Conservation (phyloP, 1,284 basidiomycete genomes). For the Hypsizygus ulmarius region DNA sequence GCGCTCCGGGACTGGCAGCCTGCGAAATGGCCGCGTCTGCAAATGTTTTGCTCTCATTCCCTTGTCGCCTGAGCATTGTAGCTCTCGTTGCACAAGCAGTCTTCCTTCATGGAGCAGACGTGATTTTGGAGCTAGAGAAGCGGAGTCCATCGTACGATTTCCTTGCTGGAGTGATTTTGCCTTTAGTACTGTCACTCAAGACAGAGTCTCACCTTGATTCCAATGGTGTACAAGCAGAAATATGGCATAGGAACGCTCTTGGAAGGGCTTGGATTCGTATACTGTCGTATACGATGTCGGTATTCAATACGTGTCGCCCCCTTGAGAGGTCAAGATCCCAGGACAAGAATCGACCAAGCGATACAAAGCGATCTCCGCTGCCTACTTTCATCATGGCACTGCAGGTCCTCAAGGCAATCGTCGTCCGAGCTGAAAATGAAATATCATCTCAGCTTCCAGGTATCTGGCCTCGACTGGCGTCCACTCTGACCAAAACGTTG, state of each 20-base stretch:
- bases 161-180: conserved; percentile 58
- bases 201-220: conserved; percentile 45
- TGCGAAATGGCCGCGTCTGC: conserved; percentile 56
- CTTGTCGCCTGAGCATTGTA: conserved; percentile 51
- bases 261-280: conserved; percentile 64
- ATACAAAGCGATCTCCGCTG: conserved; percentile 35
- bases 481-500: conserved; percentile 48
- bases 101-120: conserved; percentile 52
- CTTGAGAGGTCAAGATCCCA: conserved; percentile 40
- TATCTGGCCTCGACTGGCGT: conserved; percentile 60
- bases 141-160: conserved; percentile 55
- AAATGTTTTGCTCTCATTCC: conserved; percentile 46
- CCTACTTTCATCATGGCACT: conserved; percentile 54
- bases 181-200: conserved; percentile 56
- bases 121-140: conserved; percentile 57
- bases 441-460: conserved; percentile 52
- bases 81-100: conserved; percentile 52
- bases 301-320: conserved; percentile 34
- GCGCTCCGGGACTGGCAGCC: conserved; percentile 54
- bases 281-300: conserved; percentile 54
- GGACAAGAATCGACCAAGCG: conserved; percentile 31
- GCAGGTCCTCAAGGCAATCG: conserved; percentile 69
- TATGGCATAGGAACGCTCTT: conserved; percentile 44
- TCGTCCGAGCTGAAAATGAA: conserved; percentile 61
- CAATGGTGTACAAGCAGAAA: conserved; percentile 42